A percentile compares a stretch with the other conserved stretches of the same genome.
phyloP scores from a whole-genome alignment of 2,329 filamentous ascomycete species.

The Knufia fluminis region DNA sequence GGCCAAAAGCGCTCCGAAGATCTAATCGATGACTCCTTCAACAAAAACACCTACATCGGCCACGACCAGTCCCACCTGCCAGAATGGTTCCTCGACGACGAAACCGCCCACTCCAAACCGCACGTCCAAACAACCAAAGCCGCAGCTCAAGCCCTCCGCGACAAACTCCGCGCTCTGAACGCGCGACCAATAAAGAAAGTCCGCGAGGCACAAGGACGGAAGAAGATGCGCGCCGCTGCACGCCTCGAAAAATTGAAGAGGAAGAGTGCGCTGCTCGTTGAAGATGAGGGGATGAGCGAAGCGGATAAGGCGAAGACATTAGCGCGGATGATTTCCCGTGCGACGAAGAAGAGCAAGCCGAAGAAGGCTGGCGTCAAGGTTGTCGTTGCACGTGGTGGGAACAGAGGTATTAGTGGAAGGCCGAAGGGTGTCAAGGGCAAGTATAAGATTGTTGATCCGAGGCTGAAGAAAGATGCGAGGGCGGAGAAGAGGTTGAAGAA shows the following conservation, averaged over 20 bases:
- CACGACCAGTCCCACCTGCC: conserved; percentile 85
- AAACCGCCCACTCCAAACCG: conserved; percentile 68
- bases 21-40: conserved; percentile 83
- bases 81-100: conserved; percentile 97
- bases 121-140: conserved; percentile 88
- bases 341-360: conserved; percentile 63
- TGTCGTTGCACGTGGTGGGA: conserved; percentile 76
- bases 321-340: conserved; percentile 68
- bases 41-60: conserved; percentile 87
- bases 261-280: conserved; percentile 83
- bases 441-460: conserved; percentile 92
- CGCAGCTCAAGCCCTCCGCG: conserved; percentile 82
- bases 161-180: conserved; percentile 86
- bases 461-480: conserved; percentile 93
- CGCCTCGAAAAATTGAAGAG: conserved; percentile 88
- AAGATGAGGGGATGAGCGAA: conserved; percentile 87
- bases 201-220: conserved; percentile 86
- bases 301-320: conserved; percentile 90
- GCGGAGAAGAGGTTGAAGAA: conserved; percentile 74
- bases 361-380: conserved; percentile 73
- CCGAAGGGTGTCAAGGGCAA: conserved; percentile 89
- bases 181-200: conserved; percentile 99
- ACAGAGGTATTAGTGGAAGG: conserved; percentile 75
- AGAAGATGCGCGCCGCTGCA: conserved; percentile 93
- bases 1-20: conserved; percentile 73